Evolutionary conservation across 169 alveolate species (phyloP).

Genomic region (Eimeria necatrix): DNA sequence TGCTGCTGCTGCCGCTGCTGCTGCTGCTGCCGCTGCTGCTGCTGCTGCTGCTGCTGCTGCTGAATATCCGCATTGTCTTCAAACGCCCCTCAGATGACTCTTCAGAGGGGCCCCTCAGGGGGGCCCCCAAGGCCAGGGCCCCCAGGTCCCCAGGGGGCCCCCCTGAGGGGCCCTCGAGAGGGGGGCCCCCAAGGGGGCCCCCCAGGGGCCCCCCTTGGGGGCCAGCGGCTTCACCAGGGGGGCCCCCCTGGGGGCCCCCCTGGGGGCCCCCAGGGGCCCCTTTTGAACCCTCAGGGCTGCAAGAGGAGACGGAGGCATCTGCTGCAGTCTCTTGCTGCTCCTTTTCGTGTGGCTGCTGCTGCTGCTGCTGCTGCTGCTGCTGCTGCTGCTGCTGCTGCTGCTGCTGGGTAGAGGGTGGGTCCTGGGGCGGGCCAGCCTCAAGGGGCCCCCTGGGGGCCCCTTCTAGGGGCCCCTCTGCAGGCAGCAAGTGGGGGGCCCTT

Average conservation of each 20-base stretch:
- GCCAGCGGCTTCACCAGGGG: too few relatives aligned
- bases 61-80: background rate
- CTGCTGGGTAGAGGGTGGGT: too few relatives aligned
- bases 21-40: slow-evolving; percentile 29
- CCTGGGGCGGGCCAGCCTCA: too few relatives aligned
- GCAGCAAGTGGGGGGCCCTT: background rate
- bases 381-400: slow-evolving; percentile 13
- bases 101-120: background rate
- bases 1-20: slow-evolving; percentile 42
- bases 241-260: too few relatives aligned
- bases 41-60: too few relatives aligned
- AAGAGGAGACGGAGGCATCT: too few relatives aligned
- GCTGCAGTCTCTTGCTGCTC: background rate
- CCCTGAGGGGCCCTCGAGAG: too few relatives aligned
- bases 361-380: slow-evolving; percentile 17
- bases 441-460: background rate
- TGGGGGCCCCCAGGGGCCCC: too few relatives aligned
- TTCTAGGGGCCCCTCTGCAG: slow-evolving; percentile 15
- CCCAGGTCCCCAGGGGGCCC: too few relatives aligned
- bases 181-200: too few relatives aligned
- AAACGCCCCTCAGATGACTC: background rate
- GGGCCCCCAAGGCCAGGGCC: background rate
- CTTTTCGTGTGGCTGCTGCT: background rate
- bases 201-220: too few relatives aligned
- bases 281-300: too few relatives aligned